Percentiles rank a stretch among this genome's conserved stretches.
These are phyloP conservation scores for Diaporthe ilicicola DNA, from an alignment of 2,329 filamentous ascomycete species.

Conservation along the genomic window DNA sequence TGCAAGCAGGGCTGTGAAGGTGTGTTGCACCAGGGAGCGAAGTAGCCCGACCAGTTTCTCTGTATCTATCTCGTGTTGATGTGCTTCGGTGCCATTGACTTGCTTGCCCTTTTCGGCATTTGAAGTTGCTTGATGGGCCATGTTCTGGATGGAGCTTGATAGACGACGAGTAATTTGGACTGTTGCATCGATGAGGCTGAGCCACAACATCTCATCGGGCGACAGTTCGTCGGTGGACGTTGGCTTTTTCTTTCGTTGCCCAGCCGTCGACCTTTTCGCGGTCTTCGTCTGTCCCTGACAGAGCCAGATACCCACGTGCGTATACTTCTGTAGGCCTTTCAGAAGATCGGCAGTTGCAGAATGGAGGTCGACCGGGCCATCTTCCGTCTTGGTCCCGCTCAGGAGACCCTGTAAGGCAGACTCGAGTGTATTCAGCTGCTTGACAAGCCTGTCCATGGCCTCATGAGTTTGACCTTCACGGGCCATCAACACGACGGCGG, in stretches of 20 bases:
- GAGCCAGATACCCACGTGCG: slow-evolving; percentile 93
- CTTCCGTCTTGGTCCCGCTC: slow-evolving; percentile 63
- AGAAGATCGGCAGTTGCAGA: slow-evolving; percentile 78
- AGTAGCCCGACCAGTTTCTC: slow-evolving; percentile 72
- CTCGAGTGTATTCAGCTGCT: slow-evolving; percentile 81
- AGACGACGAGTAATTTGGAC: slow-evolving; percentile 72
- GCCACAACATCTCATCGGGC: slow-evolving; percentile 65
- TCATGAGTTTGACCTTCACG: slow-evolving; percentile 83
- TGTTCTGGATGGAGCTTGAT: slow-evolving; percentile 60
- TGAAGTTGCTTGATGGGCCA: slow-evolving; percentile 30
- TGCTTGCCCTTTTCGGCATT: slow-evolving; percentile 34
- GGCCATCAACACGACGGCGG: slow-evolving; percentile 89
- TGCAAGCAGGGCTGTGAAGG: slow-evolving; percentile 85
- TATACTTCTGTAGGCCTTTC: slow-evolving; percentile 84
- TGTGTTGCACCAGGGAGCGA: slow-evolving; percentile 84
- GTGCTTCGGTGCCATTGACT: slow-evolving; percentile 38
- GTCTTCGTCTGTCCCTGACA: slow-evolving; percentile 85
- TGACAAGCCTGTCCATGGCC: slow-evolving; percentile 86
- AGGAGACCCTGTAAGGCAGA: slow-evolving; percentile 80
- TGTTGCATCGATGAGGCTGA: slow-evolving; percentile 66
- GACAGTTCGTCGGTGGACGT: slow-evolving; percentile 54
- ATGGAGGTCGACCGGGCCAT: slow-evolving; percentile 62
- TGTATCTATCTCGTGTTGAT: slow-evolving; percentile 54
- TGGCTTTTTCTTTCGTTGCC: slow-evolving; percentile 61
- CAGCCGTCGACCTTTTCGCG: slow-evolving; percentile 52